Evolutionary conservation across 495 filamentous ascomycete species (phyloP), one percentile per base, ranked within the genome.

Genomic region (Neurospora sp.): DNA sequence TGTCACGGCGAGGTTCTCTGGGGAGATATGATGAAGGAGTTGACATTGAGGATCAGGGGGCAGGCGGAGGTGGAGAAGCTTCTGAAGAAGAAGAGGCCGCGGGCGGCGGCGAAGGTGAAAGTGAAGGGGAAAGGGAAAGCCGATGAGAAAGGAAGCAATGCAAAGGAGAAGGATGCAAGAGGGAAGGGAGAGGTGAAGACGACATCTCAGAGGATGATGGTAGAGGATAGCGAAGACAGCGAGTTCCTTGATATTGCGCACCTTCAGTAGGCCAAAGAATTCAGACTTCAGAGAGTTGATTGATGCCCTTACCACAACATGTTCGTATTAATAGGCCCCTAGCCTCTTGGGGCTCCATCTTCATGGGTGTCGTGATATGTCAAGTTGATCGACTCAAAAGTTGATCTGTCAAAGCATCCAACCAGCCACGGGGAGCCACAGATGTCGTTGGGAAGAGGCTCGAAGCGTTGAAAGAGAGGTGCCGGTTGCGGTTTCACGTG

Each of bases 11-110:
- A 85, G 23, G 83, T 93, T 9, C 77, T 85, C 69, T 99, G 96
- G 96, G 83, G 88, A 0, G 85, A 92, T 69, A 87, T 98, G 76
- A 92, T 95, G 80, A 94, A 90, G 77, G 94, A 97, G 79, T 81
- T 94, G 74, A 95, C 86, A 70, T 80, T 97, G 39, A 86, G 94
- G 71, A 82, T 85, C 37, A 86, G 93, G 66, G 93, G 90, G 16
- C 78, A 85, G 75, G 90, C 90, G 62, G 90, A 93, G 75, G 77
- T 93, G 4, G 88, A 87, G 23, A 86, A 85, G 69, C 80, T 96
- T 31, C 80, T 94, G 76, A 91, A 88, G 79, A 87, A 82, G 81
- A 88, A 83, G 23, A 83, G 80, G 18, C 76, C 72, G 37, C 73
- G 80, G 38, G 81, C 74, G 16, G 81, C 74, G 16, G 27, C 74